Base-by-base conservation (phyloP, 441 rosid genomes). In the Aquilaria agallochum region DNA sequence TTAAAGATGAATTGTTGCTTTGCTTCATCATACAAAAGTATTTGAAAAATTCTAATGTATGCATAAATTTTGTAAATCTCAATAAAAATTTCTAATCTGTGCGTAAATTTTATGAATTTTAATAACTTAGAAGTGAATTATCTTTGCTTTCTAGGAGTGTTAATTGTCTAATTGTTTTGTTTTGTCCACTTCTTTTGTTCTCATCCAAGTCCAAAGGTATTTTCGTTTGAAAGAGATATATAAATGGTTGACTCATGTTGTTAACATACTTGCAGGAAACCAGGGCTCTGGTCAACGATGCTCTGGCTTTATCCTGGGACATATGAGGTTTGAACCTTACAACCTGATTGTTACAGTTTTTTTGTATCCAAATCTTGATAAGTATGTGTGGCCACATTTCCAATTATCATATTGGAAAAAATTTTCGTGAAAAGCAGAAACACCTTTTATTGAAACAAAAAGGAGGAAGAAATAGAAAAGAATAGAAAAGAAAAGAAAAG, bases 231-330 rank as follows among this genome's bases (percentile, higher is more conserved):
- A 55, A 61, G 5, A 53, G 55, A 50, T 11, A 13, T 42, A 33
- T 58, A 33, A 31, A 44, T 50, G 52, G 34, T 53, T 31, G 67
- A 47, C 68, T 59, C 58, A 53, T 51, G 11, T 3, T 31, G 58
- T 52, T 72, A 53, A 66, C 34, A 31, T 49, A 34, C 64, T 62
- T 72, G 53, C 90, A 90, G 96, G 81, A 79, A 74, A 74, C 70
- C 79, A 64, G 77, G 71, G 65, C 53, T 67, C 56, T 88, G 96
- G 97, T 83, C 94, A 31, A 78, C 86, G 13, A 68, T 78, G 73
- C 77, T 92, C 31, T 90, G 97, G 97, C 90, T 92, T 20, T 92
- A 92, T 81, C 96, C 98, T 1, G 97, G 97, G 67, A 72, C 59
- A 14, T 90, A 90, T 55, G 97, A 92, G 91, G 94, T 83, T 15